Evolutionary conservation across 2,329 filamentous ascomycete genomes (phyloP), one percentile per base, ranked within the genome.

Genomic region (Alternaria consortialis): DNA sequence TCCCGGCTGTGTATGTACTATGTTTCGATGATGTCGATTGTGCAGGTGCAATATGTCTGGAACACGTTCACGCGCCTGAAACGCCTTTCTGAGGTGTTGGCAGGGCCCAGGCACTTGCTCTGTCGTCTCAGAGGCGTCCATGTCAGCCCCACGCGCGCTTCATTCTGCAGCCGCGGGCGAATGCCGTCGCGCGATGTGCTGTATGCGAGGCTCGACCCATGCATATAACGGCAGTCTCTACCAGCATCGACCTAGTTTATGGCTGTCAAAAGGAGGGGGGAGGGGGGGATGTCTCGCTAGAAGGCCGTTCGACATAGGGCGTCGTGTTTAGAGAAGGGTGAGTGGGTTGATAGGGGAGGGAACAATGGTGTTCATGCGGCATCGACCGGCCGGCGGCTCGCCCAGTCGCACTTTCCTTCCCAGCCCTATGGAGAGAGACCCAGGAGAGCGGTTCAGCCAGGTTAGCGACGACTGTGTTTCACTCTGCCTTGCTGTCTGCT

Each of bases 381-480:
- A 62, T 63, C 65, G 43, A 47, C 43, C 43, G 44, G 31, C 52
- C 20, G 43, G 39, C 55, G 55, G 47, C 55, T 42, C 55, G 54
- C 60, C 60, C 60, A 63, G 56, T 56, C 46, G 52, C 39, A 43
- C 47, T 51, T 58, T 53, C 39, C 42, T 55, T 62, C 62, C 68
- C 70, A 67, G 60, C 62, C 54, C 46, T 51, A 55, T 61, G 67
- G 70, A 64, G 57, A 27, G 43, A 27, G 43, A 60, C 56, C 62
- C 72, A 60, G 52, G 42, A 34, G 29, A 44, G n/a, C 62, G 72
- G 72, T 69, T 67, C 66, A 47, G 64, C 70, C 70, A 65, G 42
- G 46, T 64, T 68, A 67, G 66, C 66, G 56, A 61, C 48, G 55
- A 64, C 60, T 63, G 58, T 71, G 63, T 68, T 70, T 72, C 62